Base-by-base conservation (phyloP, 305 asterid genomes). In the Solanum chacoense region DNA sequence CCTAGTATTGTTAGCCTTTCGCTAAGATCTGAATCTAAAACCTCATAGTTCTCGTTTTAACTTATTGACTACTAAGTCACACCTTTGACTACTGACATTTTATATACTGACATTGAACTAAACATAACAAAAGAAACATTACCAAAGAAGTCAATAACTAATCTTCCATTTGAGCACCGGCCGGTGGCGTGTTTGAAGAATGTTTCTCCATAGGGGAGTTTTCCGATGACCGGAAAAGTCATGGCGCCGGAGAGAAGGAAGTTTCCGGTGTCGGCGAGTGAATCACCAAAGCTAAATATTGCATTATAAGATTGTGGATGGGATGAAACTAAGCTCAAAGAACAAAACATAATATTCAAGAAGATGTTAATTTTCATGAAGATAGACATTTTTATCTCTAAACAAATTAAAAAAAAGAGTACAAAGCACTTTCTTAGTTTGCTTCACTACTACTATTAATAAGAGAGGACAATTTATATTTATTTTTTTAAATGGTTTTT, bases 231-330 rank as follows among this genome's bases (percentile, higher is more conserved):
- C 26, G 98, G 97, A 87, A 92, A 93, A 29, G 94, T 89, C 69
- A 94, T 79, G 59, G 99, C 94, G 0, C 96, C 95, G 18, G 98
- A 94, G 77, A 59, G 94, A 35, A 94, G 93, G 78, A 95, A 92
- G 65, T 96, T 96, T 24, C 99, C 99, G 9, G 98, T 94, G 31
- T 94, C 98, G 26, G 98, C 94, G 1, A 96, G 96, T 3, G 98
- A 96, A 88, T 96, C 98, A 7, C 99, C 98, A 42, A 95, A 96
- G 93, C 99, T 94, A 92, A 93, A 94, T 87, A 95, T 94, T 12
- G 95, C 92, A 88, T 93, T 91, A 79, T 95, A 95, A 38, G 81
- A 88, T 5, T 76, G 74, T 34, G 89, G 90, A 78, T 11, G 42
- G 18, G 92, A 35, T 75, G 91, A 85, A 85, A 88, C 88, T 18